Evolutionary conservation across 78 protist genomes (phyloP).

Genomic region (Dictyostelium firmibasis): DNA sequence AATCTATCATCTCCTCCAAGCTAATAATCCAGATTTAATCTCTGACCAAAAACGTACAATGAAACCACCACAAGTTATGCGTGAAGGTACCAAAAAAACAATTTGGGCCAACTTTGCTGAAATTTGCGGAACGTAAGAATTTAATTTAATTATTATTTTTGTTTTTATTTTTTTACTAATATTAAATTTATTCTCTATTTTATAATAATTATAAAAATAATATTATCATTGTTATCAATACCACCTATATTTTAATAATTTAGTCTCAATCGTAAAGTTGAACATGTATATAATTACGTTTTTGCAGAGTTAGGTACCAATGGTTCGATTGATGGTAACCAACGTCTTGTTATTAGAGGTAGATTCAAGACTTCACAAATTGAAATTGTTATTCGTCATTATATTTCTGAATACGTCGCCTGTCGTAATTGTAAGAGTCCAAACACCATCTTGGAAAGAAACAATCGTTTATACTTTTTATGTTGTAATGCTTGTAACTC

Average conservation of each 20-base stretch:
- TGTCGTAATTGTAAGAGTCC: slow-evolving; percentile 93
- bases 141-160: background rate
- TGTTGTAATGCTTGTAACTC: slow-evolving; percentile 91
- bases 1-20: slow-evolving; percentile 61
- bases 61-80: slow-evolving; percentile 91
- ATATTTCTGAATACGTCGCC: slow-evolving; percentile 95
- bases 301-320: slow-evolving; percentile 96
- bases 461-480: slow-evolving; percentile 91
- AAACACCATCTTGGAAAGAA: slow-evolving; percentile 90
- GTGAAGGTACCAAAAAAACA: slow-evolving; percentile 90
- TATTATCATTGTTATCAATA: no score
- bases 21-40: slow-evolving; percentile 69
- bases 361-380: slow-evolving; percentile 93
- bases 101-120: slow-evolving; percentile 93
- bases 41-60: slow-evolving; percentile 61
- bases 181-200: no score
- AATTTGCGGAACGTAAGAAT: slow-evolving; percentile 85
- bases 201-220: no score
- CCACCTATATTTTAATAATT: background rate
- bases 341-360: slow-evolving; percentile 93
- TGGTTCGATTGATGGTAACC: slow-evolving; percentile 94
- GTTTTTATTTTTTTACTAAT: background rate
- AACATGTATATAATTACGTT: slow-evolving; percentile 91
- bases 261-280: slow-evolving; percentile 88
- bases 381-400: slow-evolving; percentile 91